Evolutionary conservation across 2,329 filamentous ascomycete species (phyloP).

Genomic region (Sclerotinia sclerotiorum): DNA sequence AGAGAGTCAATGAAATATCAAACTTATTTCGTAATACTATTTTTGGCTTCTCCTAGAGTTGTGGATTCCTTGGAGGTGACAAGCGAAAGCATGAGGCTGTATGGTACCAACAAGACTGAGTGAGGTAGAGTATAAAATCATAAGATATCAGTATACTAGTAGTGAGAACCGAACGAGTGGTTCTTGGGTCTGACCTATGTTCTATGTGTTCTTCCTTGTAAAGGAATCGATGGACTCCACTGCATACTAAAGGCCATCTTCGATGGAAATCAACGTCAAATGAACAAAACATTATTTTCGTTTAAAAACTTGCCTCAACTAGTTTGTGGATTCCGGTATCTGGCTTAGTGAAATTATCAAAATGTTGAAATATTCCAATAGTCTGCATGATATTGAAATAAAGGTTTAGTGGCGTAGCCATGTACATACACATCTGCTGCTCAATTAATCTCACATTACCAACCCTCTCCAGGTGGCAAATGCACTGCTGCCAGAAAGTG

Average conservation of each 20-base stretch:
- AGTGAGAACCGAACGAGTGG: background rate
- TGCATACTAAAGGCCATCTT: background rate
- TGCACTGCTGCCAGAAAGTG: too few species aligned
- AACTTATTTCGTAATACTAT: background rate
- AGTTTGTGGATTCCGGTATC: too few species aligned
- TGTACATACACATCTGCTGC: background rate
- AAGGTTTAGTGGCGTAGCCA: background rate
- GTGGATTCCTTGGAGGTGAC: background rate
- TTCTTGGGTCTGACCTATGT: background rate
- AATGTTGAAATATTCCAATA: too few species aligned
- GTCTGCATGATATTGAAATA: background rate
- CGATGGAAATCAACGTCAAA: background rate
- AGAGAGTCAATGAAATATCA: background rate
- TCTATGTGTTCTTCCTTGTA: background rate
- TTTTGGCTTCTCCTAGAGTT: background rate
- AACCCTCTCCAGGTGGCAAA: background rate
- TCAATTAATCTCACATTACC: background rate
- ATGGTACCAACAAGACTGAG: background rate
- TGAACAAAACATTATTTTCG: background rate
- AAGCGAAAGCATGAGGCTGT: background rate
- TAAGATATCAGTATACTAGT: background rate
- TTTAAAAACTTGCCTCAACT: background rate
- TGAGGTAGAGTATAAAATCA: background rate
- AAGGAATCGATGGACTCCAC: too few species aligned
- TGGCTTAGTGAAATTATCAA: background rate